phyloP scores from a whole-genome alignment of 2,329 filamentous ascomycete genomes.

The Myriosclerotinia curreyana region DNA sequence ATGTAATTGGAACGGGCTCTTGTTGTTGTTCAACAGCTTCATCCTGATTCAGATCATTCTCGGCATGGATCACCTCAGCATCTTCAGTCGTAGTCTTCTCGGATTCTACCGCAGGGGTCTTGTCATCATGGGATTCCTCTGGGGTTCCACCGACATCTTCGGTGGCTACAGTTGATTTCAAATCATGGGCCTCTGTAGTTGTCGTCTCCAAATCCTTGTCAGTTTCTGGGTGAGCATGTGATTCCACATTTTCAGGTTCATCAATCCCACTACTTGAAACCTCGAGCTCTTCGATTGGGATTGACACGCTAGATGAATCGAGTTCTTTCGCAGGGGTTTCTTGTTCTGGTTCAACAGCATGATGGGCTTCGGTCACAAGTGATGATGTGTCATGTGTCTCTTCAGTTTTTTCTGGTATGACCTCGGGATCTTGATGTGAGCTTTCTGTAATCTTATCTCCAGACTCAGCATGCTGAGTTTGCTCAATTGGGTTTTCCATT shows the following conservation, averaged over 20 bases:
- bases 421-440: neutral
- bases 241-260: neutral
- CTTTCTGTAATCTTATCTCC: neutral
- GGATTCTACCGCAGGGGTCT: neutral
- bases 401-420: neutral
- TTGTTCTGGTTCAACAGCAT: neutral
- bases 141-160: neutral
- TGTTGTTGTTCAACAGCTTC: neutral
- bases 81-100: neutral
- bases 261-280: constrained; percentile 1
- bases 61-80: neutral
- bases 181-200: neutral
- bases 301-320: neutral
- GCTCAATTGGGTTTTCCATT: neutral
- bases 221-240: neutral
- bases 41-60: neutral
- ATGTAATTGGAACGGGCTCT: neutral
- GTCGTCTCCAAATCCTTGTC: neutral
- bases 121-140: neutral
- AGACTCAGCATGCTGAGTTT: neutral
- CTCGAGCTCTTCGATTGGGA: constrained; percentile 10
- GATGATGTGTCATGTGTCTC: neutral
- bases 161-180: neutral
- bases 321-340: neutral
- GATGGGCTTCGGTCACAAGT: neutral